A percentile compares a stretch with the other conserved stretches of the same genome.
phyloP scores from a whole-genome alignment of 192 early-diverging fungal species.

The Gigaspora rosea region DNA sequence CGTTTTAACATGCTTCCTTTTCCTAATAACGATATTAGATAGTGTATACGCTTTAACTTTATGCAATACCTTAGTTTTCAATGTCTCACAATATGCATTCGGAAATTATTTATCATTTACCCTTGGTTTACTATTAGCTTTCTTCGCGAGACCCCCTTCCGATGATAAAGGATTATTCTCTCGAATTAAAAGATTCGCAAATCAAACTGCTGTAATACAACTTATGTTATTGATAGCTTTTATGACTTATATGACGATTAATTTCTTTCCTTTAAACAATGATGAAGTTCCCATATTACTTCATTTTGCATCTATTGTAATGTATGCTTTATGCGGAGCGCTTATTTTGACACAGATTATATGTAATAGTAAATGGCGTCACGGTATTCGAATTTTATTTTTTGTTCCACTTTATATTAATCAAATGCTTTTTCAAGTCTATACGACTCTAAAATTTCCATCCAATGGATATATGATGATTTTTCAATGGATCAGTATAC shows the following conservation, averaged over 20 bases:
- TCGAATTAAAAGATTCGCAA: conserved; percentile 12
- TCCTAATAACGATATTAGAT: background rate
- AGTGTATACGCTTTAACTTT: background rate
- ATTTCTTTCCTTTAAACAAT: conserved; percentile 8
- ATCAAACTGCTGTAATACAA: conserved; percentile 3
- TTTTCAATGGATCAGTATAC: conserved; percentile 6
- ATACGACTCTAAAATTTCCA: background rate
- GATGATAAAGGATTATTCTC: background rate
- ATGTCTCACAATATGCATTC: background rate
- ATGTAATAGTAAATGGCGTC: background rate
- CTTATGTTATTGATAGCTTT: background rate
- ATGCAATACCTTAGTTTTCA: background rate
- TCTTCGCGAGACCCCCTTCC: background rate
- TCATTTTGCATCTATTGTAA: background rate
- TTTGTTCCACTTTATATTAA: background rate
- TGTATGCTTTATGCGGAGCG: conserved; percentile 13
- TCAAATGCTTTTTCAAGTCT: conserved; percentile 17
- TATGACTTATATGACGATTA: conserved; percentile 15
- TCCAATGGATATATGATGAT: background rate
- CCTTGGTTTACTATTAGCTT: background rate
- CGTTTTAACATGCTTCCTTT: background rate
- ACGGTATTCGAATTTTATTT: background rate
- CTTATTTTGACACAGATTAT: conserved; percentile 1
- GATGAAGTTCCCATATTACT: background rate
- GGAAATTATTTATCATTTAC: conserved; percentile 15